Conservation (phyloP, 306 rosid species). For the Glycyrrhiza uralensis region DNA sequence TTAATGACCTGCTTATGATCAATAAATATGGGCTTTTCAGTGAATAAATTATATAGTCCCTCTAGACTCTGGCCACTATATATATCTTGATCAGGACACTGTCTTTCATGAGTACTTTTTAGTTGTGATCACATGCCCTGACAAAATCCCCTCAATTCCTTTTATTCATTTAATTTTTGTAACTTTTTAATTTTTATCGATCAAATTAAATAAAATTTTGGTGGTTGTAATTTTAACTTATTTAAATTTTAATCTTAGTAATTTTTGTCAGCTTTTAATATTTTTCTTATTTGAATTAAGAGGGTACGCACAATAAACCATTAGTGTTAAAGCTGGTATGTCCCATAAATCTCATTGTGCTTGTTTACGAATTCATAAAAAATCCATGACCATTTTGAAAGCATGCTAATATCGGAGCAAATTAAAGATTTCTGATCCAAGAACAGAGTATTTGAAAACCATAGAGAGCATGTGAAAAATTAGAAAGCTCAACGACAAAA, state of each 20-base stretch:
- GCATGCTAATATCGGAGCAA: neutral
- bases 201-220: neutral
- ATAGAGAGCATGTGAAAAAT: conserved; percentile 16
- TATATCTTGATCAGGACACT: too few relatives aligned
- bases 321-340: too few relatives aligned
- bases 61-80: neutral
- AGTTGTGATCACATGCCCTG: conserved; percentile 40
- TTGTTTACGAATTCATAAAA: neutral
- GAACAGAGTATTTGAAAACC: neutral
- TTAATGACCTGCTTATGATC: conserved; percentile 18
- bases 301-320: too few relatives aligned
- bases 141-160: conserved; percentile 16
- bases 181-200: neutral
- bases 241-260: too few relatives aligned
- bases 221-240: neutral
- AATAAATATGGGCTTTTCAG: neutral
- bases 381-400: neutral
- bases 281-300: too few relatives aligned
- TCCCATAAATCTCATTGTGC: neutral
- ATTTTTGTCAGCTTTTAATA: too few relatives aligned
- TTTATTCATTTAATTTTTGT: neutral
- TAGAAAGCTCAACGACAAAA: neutral
- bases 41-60: too few relatives aligned
- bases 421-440: neutral
- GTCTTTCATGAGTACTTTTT: conserved; percentile 15